Percentiles rank a stretch among this genome's conserved stretches.
phyloP scores from a whole-genome alignment of 805 yeast genomes.

The Lachancea cidri region DNA sequence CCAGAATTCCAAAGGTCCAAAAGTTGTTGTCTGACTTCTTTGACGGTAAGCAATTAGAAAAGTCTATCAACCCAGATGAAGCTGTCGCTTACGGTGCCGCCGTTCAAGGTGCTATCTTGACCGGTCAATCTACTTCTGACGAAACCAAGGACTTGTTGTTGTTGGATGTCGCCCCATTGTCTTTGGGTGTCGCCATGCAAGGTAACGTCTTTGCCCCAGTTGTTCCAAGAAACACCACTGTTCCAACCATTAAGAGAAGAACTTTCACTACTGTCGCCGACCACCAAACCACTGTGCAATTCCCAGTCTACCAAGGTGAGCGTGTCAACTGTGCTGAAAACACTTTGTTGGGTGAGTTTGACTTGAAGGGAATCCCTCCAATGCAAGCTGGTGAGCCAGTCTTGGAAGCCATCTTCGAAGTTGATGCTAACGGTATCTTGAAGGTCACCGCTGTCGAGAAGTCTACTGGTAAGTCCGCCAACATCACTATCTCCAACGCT shows the following conservation, averaged over 20 bases:
- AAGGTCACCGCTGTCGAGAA: slow-evolving; percentile 98
- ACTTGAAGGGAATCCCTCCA: slow-evolving; percentile 96
- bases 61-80: slow-evolving; percentile 97
- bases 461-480: slow-evolving; percentile 97
- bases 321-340: slow-evolving; percentile 98
- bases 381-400: slow-evolving; percentile 99
- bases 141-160: slow-evolving; percentile 93
- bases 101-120: slow-evolving; percentile 97
- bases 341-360: slow-evolving; percentile 97
- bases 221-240: slow-evolving; percentile 99
- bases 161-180: slow-evolving; percentile 96
- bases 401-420: slow-evolving; percentile 97
- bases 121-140: slow-evolving; percentile 84
- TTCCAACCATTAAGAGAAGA: slow-evolving; percentile 98
- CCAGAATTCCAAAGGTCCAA: slow-evolving; percentile 98
- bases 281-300: slow-evolving; percentile 97
- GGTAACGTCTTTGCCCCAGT: slow-evolving; percentile 99
- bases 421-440: slow-evolving; percentile 99
- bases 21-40: slow-evolving; percentile 90
- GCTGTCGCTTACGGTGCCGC: slow-evolving; percentile 99
- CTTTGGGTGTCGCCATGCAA: slow-evolving; percentile 99
- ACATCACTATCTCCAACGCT: slow-evolving; percentile 98
- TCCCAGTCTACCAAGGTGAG: slow-evolving; percentile 99
- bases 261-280: slow-evolving; percentile 98
- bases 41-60: slow-evolving; percentile 94